A percentile compares a stretch with the other conserved stretches of the same genome.
These are phyloP conservation scores for Tetradesmus lagerheimii DNA, from an alignment of 139 green algal species.

Conservation along the genomic window DNA sequence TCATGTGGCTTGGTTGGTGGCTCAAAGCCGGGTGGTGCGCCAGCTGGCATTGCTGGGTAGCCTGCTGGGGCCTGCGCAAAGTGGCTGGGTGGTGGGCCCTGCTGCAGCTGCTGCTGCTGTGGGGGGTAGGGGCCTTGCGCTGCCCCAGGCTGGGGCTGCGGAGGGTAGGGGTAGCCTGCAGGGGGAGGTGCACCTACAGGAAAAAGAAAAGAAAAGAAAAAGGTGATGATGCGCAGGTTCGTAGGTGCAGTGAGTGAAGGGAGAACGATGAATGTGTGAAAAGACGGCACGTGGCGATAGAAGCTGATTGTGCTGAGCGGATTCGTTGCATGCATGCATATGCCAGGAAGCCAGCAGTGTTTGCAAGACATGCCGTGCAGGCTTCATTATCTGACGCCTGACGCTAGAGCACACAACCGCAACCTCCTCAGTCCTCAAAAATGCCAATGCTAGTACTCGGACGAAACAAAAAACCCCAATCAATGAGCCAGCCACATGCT, in stretches of 20 bases:
- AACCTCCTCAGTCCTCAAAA: no score
- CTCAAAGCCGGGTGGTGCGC: neutral
- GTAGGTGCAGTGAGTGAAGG: no score
- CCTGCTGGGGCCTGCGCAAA: neutral
- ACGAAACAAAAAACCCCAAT: no score
- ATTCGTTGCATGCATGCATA: neutral
- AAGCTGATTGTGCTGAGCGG: neutral
- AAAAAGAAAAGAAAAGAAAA: neutral
- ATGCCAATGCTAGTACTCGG: no score
- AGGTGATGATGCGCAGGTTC: no score
- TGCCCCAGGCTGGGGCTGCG: conserved; percentile 4
- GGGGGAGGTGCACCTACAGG: neutral
- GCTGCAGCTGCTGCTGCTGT: conserved; percentile 18
- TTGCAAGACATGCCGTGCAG: no score
- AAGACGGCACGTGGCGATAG: no score
- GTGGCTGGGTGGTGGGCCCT: neutral
- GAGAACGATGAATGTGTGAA: no score
- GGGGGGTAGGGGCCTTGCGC: neutral
- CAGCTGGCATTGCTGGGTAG: neutral
- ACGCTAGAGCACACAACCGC: neutral
- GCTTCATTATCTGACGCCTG: no score
- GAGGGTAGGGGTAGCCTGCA: conserved; percentile 8
- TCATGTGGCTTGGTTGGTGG: neutral
- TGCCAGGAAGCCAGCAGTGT: neutral
- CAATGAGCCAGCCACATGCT: no score